Conservation (phyloP, 495 filamentous ascomycete species). For the Penicillium diatomitis region DNA sequence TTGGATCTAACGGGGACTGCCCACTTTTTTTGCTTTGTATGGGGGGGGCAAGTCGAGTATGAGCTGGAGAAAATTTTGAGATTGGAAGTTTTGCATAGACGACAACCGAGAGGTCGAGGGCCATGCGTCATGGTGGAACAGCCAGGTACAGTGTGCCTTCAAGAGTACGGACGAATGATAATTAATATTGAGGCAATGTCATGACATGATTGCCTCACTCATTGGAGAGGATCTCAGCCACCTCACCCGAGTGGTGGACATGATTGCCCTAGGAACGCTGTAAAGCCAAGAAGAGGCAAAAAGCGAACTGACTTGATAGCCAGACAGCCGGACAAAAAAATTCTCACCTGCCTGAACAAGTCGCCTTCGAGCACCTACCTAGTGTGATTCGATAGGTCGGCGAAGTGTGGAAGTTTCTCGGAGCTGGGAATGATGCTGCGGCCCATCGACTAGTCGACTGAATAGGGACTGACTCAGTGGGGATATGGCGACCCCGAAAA, state of each 20-base stretch:
- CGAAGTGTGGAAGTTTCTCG: too few species aligned
- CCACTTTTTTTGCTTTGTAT: too few species aligned
- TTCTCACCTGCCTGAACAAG: too few species aligned
- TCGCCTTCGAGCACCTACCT: too few species aligned
- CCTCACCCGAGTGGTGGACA: background rate
- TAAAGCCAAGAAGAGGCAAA: background rate
- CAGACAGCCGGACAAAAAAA: background rate
- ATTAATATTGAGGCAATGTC: too few species aligned
- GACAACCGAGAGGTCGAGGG: background rate
- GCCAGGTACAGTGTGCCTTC: background rate
- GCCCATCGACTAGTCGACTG: too few species aligned
- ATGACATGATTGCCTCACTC: too few species aligned
- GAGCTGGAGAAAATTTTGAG: constrained; percentile 1
- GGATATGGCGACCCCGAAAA: background rate
- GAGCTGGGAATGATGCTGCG: too few species aligned
- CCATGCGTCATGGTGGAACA: constrained; percentile 7
- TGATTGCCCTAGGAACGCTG: background rate
- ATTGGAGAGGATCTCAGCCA: too few species aligned
- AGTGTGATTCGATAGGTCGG: too few species aligned
- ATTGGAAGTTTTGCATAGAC: background rate
- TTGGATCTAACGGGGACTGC: background rate
- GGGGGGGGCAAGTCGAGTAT: background rate
- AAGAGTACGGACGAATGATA: background rate
- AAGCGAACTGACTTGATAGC: background rate
- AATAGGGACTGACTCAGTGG: background rate